Evolutionary conservation across 768 basidiomycete species (phyloP).

Genomic region (Xerocomellus amylosporus): DNA sequence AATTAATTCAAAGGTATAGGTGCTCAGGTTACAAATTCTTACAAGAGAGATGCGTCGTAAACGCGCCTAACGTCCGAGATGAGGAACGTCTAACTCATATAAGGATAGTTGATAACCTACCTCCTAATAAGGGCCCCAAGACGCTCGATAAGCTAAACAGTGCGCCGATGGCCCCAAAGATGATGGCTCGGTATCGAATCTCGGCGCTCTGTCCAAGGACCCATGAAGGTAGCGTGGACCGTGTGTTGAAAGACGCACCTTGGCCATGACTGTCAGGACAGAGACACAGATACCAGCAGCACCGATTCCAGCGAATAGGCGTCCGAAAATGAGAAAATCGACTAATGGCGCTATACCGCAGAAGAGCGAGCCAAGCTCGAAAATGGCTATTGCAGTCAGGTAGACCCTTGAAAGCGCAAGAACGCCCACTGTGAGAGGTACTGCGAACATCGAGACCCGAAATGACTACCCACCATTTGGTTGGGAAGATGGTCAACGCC

Average conservation of each 20-base stretch:
- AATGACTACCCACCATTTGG: constrained; percentile 29
- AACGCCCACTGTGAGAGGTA: neutral
- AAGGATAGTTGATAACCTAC: neutral
- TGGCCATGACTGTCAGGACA: constrained; percentile 13
- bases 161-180: constrained; percentile 12
- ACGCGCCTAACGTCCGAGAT: constrained; percentile 5
- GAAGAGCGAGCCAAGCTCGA: constrained; percentile 51
- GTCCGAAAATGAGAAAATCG: constrained; percentile 60
- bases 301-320: constrained; percentile 64
- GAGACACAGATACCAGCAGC: constrained; percentile 54
- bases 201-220: constrained; percentile 1
- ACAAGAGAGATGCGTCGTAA: constrained; percentile 13
- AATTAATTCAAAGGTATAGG: neutral
- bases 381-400: constrained; percentile 4
- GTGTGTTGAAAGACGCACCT: neutral
- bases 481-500: constrained; percentile 6
- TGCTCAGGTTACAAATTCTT: neutral
- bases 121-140: constrained; percentile 13
- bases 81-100: neutral
- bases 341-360: constrained; percentile 61
- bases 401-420: constrained; percentile 40
- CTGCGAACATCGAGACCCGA: constrained; percentile 29
- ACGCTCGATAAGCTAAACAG: constrained; percentile 9
- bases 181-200: constrained; percentile 7
- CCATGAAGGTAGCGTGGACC: neutral